Conservation (phyloP, 2,329 filamentous ascomycete genomes). For the Colletotrichum agaves region DNA sequence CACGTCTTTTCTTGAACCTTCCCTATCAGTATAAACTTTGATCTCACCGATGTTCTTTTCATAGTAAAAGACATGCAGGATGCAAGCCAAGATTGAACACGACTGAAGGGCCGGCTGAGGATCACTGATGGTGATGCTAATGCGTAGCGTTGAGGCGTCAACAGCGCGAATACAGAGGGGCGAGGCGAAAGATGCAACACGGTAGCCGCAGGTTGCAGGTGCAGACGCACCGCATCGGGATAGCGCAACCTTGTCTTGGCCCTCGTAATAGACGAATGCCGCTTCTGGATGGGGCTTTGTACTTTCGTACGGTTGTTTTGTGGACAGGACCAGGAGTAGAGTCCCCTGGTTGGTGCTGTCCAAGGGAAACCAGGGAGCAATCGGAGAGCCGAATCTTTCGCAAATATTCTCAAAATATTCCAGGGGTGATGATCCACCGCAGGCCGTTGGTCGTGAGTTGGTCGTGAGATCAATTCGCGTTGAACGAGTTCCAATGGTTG, state of each 20-base stretch:
- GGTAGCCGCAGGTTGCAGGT: conserved; percentile 10
- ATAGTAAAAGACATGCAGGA: conserved; percentile 13
- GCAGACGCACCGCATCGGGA: conserved; percentile 16
- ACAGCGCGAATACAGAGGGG: background rate
- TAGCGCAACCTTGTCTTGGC: background rate
- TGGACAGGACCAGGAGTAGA: conserved; percentile 7
- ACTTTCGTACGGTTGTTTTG: background rate
- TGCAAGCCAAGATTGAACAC: conserved; percentile 11
- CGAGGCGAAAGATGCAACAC: conserved; percentile 33
- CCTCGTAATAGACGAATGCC: conserved; percentile 9
- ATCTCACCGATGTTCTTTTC: conserved; percentile 23
- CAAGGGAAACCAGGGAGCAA: background rate
- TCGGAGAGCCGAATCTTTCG: conserved; percentile 16
- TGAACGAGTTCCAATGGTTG: too few relatives aligned
- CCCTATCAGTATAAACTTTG: conserved; percentile 7
- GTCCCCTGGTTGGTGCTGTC: conserved; percentile 1
- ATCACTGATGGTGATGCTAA: background rate
- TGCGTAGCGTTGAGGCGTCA: conserved; percentile 14
- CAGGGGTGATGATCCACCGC: background rate
- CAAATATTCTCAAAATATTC: conserved; percentile 27
- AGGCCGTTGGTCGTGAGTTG: background rate
- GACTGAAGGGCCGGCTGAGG: background rate
- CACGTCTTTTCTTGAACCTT: conserved; percentile 11
- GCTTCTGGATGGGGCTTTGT: conserved; percentile 20
- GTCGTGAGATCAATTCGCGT: background rate